These are phyloP conservation scores for Amylostereum areolatum DNA, from an alignment of 1,284 basidiomycete species.

Conservation along the genomic window DNA sequence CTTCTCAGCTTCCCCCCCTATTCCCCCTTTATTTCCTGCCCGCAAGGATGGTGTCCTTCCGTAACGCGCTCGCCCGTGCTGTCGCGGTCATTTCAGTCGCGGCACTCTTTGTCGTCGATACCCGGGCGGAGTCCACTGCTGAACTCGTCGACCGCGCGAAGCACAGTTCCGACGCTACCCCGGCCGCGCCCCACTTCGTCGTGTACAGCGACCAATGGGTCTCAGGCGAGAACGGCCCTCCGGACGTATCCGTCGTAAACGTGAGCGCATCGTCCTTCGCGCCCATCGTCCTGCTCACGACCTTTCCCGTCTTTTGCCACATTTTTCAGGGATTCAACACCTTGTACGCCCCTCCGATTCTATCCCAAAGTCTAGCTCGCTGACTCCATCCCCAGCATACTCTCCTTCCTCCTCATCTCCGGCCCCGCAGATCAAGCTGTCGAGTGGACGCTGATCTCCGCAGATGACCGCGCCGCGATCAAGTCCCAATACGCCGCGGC, in stretches of 20 bases:
- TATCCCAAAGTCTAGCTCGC: not conserved
- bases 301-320: not conserved
- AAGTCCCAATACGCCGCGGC: constrained; percentile 37
- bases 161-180: constrained; percentile 13
- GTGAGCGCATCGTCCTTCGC: constrained; percentile 13
- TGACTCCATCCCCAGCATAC: constrained; percentile 20
- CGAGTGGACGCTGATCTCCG: constrained; percentile 32
- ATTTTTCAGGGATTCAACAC: constrained; percentile 37
- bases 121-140: not conserved
- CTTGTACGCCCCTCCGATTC: constrained; percentile 16
- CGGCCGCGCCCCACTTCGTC: constrained; percentile 36
- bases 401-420: constrained; percentile 37
- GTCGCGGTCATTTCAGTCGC: not conserved
- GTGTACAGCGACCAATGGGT: constrained; percentile 36
- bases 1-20: no score
- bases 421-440: constrained; percentile 40
- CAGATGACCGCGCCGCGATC: constrained; percentile 27
- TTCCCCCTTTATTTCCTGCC: no score
- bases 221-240: constrained; percentile 30
- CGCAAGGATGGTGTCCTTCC: not conserved
- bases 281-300: not conserved
- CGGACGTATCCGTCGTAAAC: constrained; percentile 27
- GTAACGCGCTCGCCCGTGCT: not conserved
- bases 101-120: not conserved
- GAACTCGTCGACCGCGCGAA: constrained; percentile 2